Evolutionary conservation across 306 rosid species (phyloP).

Genomic region (Delonix regia): DNA sequence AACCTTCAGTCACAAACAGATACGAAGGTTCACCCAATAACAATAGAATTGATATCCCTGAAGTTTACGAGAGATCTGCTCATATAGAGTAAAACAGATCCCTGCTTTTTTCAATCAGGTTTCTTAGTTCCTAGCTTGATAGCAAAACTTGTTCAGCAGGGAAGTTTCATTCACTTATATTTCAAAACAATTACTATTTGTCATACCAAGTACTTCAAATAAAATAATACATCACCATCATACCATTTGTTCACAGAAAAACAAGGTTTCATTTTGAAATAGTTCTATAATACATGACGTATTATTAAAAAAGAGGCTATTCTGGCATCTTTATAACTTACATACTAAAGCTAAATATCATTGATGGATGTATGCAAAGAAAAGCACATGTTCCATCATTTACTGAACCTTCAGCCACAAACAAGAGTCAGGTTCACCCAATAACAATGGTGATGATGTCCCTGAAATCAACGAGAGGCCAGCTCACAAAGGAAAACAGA

Average conservation of each 20-base stretch:
- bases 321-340: slow-evolving; percentile 30
- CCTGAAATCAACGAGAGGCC: slow-evolving; percentile 41
- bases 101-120: slow-evolving; percentile 41
- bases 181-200: no score
- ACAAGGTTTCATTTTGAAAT: no score
- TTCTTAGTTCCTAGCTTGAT: neutral
- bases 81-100: slow-evolving; percentile 57
- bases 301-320: neutral
- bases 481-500: slow-evolving; percentile 33
- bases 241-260: neutral
- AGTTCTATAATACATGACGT: no score
- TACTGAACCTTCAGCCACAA: slow-evolving; percentile 38
- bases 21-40: slow-evolving; percentile 82
- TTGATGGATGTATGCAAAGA: neutral
- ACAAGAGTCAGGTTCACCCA: slow-evolving; percentile 45
- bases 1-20: slow-evolving; percentile 54
- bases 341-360: neutral
- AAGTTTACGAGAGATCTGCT: slow-evolving; percentile 51
- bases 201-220: no score
- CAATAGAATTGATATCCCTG: slow-evolving; percentile 59
- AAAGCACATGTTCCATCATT: slow-evolving; percentile 43
- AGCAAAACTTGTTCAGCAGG: neutral
- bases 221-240: no score
- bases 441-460: slow-evolving; percentile 33
- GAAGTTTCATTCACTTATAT: neutral